Base-by-base conservation (phyloP, 768 basidiomycete genomes). In the Podaxis sp. region DNA sequence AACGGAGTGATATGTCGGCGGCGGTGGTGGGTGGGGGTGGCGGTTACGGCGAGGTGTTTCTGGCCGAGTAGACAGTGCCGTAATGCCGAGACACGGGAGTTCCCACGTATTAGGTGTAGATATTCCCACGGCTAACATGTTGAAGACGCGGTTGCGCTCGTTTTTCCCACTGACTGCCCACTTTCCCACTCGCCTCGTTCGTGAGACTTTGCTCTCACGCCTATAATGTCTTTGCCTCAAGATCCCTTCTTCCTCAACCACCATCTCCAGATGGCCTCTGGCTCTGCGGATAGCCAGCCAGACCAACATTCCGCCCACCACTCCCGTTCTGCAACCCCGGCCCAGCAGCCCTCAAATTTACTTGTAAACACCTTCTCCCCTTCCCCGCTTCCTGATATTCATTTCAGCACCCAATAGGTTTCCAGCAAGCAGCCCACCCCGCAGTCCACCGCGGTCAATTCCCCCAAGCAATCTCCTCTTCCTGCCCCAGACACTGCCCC, bases 191-290 rank as follows among this genome's bases (percentile, higher is more conserved):
- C 74, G 72, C 74, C 70, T 73, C 73, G 58, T 60, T 74, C 74
- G 73, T 74, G 72, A 72, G 73, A 73, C 71, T 74, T 77, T 76
- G 74, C 76, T 80, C 78, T 79, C 79, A 80, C 78, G 77, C 75
- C 73, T 74, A 73, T 72, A 69, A 79, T 75, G 76, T 74, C 76
- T 65, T 68, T 70, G 60, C 63, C 65, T 65, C 67, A 66, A 49
- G 74, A 78, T 71, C 70, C 76, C 68, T 79, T 80, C 79, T 77
- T 78, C 70, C 77, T 79, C 66, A 73, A 78, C 76, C 74, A 74
- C 72, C 75, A 77, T 71, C 75, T 80, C 55, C 75, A 76, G 70
- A 79, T 80, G 77, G 69, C 75, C 66, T 65, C 73, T 57, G 72
- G 64, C 61, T 65, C 72, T 50, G 54, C 66, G 33, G 63, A 68